Conservation (phyloP, 257 asterid species). For the Solanum megistacrolobum region DNA sequence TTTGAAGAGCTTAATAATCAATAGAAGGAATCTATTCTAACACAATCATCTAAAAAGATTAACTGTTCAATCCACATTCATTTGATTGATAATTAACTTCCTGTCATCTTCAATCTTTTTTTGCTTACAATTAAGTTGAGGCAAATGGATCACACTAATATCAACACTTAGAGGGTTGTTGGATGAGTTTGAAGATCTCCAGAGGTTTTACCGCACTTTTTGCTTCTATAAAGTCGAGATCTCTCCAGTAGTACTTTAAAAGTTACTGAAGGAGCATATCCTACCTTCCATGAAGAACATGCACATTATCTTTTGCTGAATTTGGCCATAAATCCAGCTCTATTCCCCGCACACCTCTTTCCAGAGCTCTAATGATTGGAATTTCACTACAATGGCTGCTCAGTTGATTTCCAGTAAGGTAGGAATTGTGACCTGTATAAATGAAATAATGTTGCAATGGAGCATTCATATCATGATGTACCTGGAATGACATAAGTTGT, state of each 20-base stretch:
- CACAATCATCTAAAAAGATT: not conserved
- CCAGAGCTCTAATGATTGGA: slow-evolving; percentile 66
- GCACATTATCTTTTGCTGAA: slow-evolving; percentile 60
- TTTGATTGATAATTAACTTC: not conserved
- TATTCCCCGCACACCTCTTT: slow-evolving; percentile 88
- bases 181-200: not conserved
- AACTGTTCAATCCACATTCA: not conserved
- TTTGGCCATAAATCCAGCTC: slow-evolving; percentile 97
- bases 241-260: not conserved
- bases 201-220: not conserved
- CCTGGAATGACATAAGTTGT: slow-evolving; percentile 47
- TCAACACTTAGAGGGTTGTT: not conserved
- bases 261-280: slow-evolving; percentile 5
- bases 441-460: slow-evolving; percentile 95
- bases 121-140: not conserved
- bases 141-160: not conserved
- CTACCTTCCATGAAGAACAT: slow-evolving; percentile 98
- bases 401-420: slow-evolving; percentile 85
- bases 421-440: slow-evolving; percentile 94
- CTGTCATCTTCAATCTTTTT: not conserved
- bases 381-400: slow-evolving; percentile 90
- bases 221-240: not conserved
- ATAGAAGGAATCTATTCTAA: not conserved
- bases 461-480: slow-evolving; percentile 94
- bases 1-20: not conserved